Base-by-base conservation (phyloP, 2,329 filamentous ascomycete species). In the Neonectria magnoliae region DNA sequence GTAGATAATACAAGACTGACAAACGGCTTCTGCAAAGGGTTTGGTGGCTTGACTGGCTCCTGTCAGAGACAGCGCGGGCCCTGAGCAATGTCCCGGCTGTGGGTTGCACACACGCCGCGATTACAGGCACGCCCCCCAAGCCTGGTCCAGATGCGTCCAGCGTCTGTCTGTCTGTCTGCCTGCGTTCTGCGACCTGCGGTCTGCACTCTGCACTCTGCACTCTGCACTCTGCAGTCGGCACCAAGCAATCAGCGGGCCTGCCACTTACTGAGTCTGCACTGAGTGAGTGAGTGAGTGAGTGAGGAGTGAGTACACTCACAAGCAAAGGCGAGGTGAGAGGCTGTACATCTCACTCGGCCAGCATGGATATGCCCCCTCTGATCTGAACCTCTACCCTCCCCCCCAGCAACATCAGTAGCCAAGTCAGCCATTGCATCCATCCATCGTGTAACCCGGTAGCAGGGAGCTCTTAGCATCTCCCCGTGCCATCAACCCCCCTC, bases 1-100 rank as follows among this genome's bases (percentile, higher is more conserved):
- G 65, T 58, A 66, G 59, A 67, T 70, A 66, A 67, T 70, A 66
- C 68, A 67, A 65, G 57, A 42, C 57, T 60, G 47, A 45, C 68
- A 73, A 73, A 73, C 64, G 65, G 45, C 20, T 50, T 65, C 50
- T 38, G 45, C 50, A 56, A 45, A 16, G 29, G 55, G 51, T 51
- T 55, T 60, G 50, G 51, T 54, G 60, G 51, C 65, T 71, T 68
- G 44, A 56, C 64, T 64, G 36, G 20, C 51, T 62, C 38, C 60
- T 64, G 60, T 57, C 53, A 58, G 44, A 57, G 50, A 47, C 57
- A n/a, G 48, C 48, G 48, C 18, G 27, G 48, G 27, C 16, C 29
- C 48, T 33, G 22, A 22, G 31, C 51, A 54, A 42, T 29, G n/a
- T 38, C 44, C 20, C 45, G 31, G 16, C 13, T 36, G 57, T 33